A percentile compares a stretch with the other conserved stretches of the same genome.
Evolutionary conservation across 306 rosid genomes (phyloP).

Genomic region (Luffa aegyptiaca): DNA sequence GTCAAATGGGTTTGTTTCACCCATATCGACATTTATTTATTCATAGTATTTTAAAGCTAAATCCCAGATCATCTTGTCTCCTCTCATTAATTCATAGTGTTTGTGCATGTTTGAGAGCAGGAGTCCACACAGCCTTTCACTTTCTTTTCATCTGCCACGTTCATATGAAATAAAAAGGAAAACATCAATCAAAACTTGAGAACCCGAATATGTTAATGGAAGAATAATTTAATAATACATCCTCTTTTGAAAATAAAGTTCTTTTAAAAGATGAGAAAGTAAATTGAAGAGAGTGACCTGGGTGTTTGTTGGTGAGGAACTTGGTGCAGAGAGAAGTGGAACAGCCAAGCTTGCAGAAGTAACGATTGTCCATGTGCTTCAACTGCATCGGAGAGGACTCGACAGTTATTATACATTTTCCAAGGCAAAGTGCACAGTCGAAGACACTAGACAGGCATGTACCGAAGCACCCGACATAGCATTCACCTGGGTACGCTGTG

Average conservation of each 20-base stretch:
- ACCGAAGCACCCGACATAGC: background rate
- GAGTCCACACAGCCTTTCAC: background rate
- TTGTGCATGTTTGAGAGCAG: no score
- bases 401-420: background rate
- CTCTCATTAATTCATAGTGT: no score
- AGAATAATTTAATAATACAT: no score
- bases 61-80: background rate
- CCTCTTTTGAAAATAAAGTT: no score
- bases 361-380: background rate
- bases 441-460: background rate
- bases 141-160: no score
- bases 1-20: background rate
- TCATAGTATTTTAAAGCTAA: background rate
- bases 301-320: no score
- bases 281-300: no score
- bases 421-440: background rate
- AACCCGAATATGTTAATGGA: no score
- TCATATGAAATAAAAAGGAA: no score
- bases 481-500: background rate
- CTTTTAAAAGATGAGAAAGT: no score
- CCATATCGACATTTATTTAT: background rate
- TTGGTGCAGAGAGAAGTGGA: constrained; percentile 8
- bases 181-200: no score
- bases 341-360: background rate
- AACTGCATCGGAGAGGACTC: background rate